Percentiles rank a stretch among this genome's conserved stretches.
These are phyloP conservation scores for Trypanosoma lewisi DNA, from an alignment of 208 protist genomes.

Conservation along the genomic window DNA sequence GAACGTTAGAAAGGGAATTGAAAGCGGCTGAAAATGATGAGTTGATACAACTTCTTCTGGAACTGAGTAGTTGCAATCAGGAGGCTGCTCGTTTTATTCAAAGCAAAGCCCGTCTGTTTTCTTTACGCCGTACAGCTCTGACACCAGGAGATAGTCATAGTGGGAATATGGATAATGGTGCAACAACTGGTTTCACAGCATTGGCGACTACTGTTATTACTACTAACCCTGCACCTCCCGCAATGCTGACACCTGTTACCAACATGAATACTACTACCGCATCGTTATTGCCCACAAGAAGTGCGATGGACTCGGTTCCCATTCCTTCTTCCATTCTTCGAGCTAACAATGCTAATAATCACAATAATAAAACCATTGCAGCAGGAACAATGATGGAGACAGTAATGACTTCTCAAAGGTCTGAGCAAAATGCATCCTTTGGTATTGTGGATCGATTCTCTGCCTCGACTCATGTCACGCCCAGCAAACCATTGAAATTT, in stretches of 20 bases:
- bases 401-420: background rate
- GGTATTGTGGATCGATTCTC: slow-evolving; percentile 6
- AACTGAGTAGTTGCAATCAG: slow-evolving; percentile 59
- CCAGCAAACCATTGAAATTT: slow-evolving; percentile 17
- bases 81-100: slow-evolving; percentile 68
- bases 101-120: slow-evolving; percentile 62
- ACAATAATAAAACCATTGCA: no score
- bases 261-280: background rate
- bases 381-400: no score
- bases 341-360: no score
- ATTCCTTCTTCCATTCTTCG: no score
- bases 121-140: slow-evolving; percentile 31
- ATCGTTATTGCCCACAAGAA: no score
- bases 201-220: background rate
- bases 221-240: no score
- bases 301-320: no score
- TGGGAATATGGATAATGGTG: background rate
- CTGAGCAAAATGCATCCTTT: background rate
- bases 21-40: slow-evolving; percentile 52
- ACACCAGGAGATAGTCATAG: slow-evolving; percentile 11
- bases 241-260: no score
- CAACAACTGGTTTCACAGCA: background rate
- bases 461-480: slow-evolving; percentile 1
- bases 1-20: slow-evolving; percentile 57
- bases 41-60: slow-evolving; percentile 67